These are phyloP conservation scores for Amphicarpaea edgeworthii DNA, from an alignment of 306 rosid genomes.

Conservation along the genomic window DNA sequence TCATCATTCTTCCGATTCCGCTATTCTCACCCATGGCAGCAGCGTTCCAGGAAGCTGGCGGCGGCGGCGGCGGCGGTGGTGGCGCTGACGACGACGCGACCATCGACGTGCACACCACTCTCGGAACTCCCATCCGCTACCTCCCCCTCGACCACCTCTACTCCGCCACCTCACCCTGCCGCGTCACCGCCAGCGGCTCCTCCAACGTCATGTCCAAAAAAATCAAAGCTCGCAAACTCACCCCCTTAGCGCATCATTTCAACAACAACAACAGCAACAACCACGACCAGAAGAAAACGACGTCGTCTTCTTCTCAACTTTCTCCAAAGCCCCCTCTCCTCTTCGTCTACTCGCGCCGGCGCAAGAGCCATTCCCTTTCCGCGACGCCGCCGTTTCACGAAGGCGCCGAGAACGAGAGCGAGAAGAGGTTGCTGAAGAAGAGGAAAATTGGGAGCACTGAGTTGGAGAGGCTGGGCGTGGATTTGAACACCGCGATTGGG, in stretches of 20 bases:
- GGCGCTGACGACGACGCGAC: constrained; percentile 57
- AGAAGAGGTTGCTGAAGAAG: constrained; percentile 48
- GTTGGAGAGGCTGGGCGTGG: constrained; percentile 77
- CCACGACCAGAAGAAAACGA: constrained; percentile 14
- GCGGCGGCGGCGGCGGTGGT: not conserved
- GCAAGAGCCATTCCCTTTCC: constrained; percentile 49
- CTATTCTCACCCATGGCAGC: constrained; percentile 51
- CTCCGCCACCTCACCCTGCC: constrained; percentile 89
- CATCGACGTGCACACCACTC: constrained; percentile 63
- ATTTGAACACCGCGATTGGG: constrained; percentile 54
- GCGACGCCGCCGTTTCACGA: constrained; percentile 49
- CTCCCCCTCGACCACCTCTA: constrained; percentile 91
- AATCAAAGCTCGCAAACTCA: constrained; percentile 84
- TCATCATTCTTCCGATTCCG: not conserved
- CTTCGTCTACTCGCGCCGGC: constrained; percentile 76
- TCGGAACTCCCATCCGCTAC: constrained; percentile 77
- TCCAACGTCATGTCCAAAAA: constrained; percentile 96
- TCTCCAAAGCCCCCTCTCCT: constrained; percentile 57
- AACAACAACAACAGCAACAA: not conserved
- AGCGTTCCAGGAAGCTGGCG: constrained; percentile 38
- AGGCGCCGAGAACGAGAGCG: constrained; percentile 11
- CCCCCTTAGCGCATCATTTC: not conserved
- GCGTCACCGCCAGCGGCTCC: constrained; percentile 74
- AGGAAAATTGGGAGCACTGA: constrained; percentile 67
- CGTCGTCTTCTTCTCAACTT: not conserved